Conservation (phyloP, 2,329 filamentous ascomycete species). For the Falciphora oryzae region DNA sequence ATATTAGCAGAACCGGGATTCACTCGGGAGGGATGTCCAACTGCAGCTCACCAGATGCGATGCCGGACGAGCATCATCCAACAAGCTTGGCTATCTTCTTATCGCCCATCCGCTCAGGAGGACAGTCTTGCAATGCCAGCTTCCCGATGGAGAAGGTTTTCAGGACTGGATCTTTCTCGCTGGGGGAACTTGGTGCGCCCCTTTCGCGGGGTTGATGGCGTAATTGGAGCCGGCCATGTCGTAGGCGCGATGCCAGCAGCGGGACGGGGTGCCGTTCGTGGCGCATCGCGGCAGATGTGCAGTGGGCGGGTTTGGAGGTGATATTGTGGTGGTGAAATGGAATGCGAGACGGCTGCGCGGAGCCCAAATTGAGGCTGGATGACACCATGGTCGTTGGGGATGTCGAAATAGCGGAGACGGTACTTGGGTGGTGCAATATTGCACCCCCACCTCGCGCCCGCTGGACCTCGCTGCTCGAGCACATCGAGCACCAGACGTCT, state of each 20-base stretch:
- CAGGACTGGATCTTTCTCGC: neutral
- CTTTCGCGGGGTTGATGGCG: neutral
- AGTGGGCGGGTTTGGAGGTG: neutral
- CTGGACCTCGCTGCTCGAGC: neutral
- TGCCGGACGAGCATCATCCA: neutral
- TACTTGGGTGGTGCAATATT: neutral
- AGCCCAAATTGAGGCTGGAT: neutral
- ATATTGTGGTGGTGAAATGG: neutral
- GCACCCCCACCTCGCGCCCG: neutral
- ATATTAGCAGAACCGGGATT: neutral
- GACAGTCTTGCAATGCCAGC: neutral
- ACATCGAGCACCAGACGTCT: no score
- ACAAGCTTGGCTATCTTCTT: neutral
- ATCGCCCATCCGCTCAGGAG: neutral
- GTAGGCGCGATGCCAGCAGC: no score
- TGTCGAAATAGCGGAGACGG: conserved; percentile 9
- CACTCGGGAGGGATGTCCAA: neutral
- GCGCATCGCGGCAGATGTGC: neutral
- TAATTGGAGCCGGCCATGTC: neutral
- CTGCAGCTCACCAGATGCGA: neutral
- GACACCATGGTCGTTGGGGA: neutral
- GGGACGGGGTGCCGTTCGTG: neutral
- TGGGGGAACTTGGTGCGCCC: no score
- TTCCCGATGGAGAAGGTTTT: neutral
- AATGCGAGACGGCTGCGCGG: neutral